These are phyloP conservation scores for Colletotrichum tropicale DNA, from an alignment of 2,329 filamentous ascomycete species.

Conservation along the genomic window DNA sequence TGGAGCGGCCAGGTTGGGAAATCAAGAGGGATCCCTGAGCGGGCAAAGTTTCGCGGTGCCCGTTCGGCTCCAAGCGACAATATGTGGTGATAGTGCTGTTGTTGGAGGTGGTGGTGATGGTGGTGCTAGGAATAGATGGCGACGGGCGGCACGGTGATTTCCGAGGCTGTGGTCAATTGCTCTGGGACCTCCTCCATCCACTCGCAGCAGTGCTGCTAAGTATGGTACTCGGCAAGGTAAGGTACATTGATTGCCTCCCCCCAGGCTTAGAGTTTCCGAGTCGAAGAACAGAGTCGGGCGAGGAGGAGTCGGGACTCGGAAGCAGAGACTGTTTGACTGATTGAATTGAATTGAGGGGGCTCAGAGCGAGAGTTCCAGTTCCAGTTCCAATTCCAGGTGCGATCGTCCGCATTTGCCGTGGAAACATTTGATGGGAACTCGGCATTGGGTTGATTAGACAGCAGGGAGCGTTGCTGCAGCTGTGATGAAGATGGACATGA, in stretches of 20 bases:
- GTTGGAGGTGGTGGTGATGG: neutral
- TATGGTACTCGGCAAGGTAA: neutral
- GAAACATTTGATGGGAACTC: neutral
- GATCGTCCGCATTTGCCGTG: neutral
- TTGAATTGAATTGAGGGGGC: neutral
- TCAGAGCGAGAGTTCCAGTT: neutral
- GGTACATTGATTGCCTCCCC: neutral
- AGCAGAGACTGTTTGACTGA: neutral
- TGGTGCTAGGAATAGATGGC: constrained; percentile 9
- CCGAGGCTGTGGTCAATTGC: neutral
- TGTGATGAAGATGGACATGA: constrained; percentile 16
- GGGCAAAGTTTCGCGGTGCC: neutral
- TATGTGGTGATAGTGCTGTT: neutral
- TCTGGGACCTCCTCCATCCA: neutral
- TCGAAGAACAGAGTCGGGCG: neutral
- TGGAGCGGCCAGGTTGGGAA: neutral
- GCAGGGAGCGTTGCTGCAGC: constrained; percentile 9
- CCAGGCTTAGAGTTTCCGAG: neutral
- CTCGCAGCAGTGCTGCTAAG: neutral
- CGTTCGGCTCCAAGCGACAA: neutral
- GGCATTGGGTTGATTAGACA: constrained; percentile 4
- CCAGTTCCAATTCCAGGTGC: neutral
- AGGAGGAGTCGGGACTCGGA: neutral
- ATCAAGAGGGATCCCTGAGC: neutral
- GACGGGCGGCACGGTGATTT: neutral